Evolutionary conservation across 768 basidiomycete genomes (phyloP), one percentile per base, ranked within the genome.

Genomic region (Kwoniella pini): DNA sequence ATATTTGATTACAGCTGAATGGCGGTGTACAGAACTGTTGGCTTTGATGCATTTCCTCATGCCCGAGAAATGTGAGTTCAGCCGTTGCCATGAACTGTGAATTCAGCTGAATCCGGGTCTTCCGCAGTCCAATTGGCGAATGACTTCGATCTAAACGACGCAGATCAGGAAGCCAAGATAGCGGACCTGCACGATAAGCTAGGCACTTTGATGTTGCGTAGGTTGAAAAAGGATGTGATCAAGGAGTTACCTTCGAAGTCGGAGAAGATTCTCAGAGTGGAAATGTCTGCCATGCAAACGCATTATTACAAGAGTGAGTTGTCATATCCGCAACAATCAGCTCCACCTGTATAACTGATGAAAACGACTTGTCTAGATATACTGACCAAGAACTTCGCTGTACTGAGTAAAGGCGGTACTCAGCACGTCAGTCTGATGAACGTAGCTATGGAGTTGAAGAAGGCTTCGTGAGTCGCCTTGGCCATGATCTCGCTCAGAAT

Each of bases 31-130:
- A 96, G 96, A 99, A 79, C 81, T 99, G 33, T 82, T 98, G 40
- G 91, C 96, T 9, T 81, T 98, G 78, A 98, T 98, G 95, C 96
- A 98, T 78, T 99, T 99, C 83, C 82, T 98, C 67, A 96, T 96
- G 90, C 96, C 96, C 7, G 94, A 98, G 72, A 91, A 91, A 81
- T 99, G 91, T 90, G 67, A 78, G 88, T 65, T n/a, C 4, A 9
- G 15, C 3, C 28, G 26, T 22, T 15, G 12, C 27, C 3, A 2
- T 24, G 15, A 15, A 10, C 13, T 24, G 17, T 17, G 51, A 19
- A 46, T 12, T 19, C 40, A 22, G 26, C 49, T 44, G 27, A 27
- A 11, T 10, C 22, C 36, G 10, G 11, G 49, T 57, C 49, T 24
- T 30, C 39, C 27, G 26, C 75, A 95, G 91, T 97, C 79, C 87